Percentiles rank a stretch among this genome's conserved stretches.
These are phyloP conservation scores for Podochytrium sp. DNA, from an alignment of 192 early-diverging fungal species.

Conservation along the genomic window DNA sequence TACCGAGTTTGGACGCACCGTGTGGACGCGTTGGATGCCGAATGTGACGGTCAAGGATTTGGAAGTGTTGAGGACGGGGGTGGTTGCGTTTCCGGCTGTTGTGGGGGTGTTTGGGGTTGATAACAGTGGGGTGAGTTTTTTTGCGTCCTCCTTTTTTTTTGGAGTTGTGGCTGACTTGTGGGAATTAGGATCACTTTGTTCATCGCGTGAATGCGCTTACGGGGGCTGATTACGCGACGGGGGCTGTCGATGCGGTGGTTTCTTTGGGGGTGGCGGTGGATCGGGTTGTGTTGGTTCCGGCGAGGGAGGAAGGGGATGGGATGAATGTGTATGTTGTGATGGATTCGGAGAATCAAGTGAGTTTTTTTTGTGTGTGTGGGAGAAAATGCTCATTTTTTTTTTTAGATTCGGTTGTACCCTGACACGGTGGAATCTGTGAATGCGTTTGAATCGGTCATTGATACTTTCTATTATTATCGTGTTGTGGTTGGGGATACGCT, in stretches of 20 bases:
- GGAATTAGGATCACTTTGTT: background rate
- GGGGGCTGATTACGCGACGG: conserved; percentile 54
- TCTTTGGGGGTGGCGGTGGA: background rate
- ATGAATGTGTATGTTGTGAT: conserved; percentile 39
- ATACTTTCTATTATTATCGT: conserved; percentile 72
- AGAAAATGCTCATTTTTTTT: conserved; percentile 23
- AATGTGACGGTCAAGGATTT: conserved; percentile 51
- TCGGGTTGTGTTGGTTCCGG: conserved; percentile 33
- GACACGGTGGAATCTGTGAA: conserved; percentile 52
- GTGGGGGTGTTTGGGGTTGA: conserved; percentile 62
- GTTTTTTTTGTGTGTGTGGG: conserved; percentile 2
- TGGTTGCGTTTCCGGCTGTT: conserved; percentile 75
- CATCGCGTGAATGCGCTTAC: conserved; percentile 67
- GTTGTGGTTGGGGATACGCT: conserved; percentile 36
- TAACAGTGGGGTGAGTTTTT: conserved; percentile 33
- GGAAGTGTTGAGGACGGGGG: conserved; percentile 56
- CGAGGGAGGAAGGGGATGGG: conserved; percentile 34
- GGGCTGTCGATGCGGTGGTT: background rate
- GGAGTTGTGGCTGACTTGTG: too few species aligned
- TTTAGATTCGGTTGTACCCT: conserved; percentile 66
- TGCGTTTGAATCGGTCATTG: conserved; percentile 59
- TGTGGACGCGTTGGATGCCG: conserved; percentile 75
- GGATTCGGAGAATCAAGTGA: conserved; percentile 24
- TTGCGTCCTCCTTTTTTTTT: too few species aligned
- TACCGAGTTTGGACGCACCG: conserved; percentile 72